Evolutionary conservation across 306 rosid genomes (phyloP), one percentile per base, ranked within the genome.

Genomic region (Prunus mira): DNA sequence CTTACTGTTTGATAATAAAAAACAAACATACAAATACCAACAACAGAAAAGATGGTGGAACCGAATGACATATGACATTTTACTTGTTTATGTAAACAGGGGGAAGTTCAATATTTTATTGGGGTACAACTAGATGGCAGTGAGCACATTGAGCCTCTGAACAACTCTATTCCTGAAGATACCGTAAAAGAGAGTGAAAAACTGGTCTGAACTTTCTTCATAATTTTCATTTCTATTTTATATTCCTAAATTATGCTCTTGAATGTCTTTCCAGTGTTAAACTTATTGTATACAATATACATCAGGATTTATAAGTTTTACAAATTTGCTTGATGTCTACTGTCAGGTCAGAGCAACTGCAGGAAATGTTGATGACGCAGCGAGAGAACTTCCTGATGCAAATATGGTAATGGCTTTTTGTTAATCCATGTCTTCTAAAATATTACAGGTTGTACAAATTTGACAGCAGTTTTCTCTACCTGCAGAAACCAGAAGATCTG

Each of bases 51-150:
- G 19, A 15, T 41, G 27, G 17, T 10, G 54, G 52, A 52, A 80
- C 38, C 17, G 10, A 69, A 15, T 61, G 28, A 58, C 20, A 22
- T 50, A 22, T 24, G 49, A 27, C 18, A 17, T 61, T 74, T 65
- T 68, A 47, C 57, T 74, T 86, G 67, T 58, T 74, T 45, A 20
- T 50, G 60, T 69, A 65, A 74, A 85, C 86, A 95, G 99, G 99
- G 97, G 77, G 97, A 92, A 86, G 99, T 95, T 10, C 99, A 95
- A 69, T 95, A 95, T 72, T 95, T 95, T 72, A 92, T 92, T 82
- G 99, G 99, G 77, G 99, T 95, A 68, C 99, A 95, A 83, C 95
- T 95, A 28, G 99, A 95, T 79, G 99, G 99, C 11, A 95, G 99
- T 84, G 97, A 90, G 78, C 97, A 90, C 46, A 89, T 95, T 68